Base-by-base conservation (phyloP, 257 asterid genomes). In the Primulina tabacum region DNA sequence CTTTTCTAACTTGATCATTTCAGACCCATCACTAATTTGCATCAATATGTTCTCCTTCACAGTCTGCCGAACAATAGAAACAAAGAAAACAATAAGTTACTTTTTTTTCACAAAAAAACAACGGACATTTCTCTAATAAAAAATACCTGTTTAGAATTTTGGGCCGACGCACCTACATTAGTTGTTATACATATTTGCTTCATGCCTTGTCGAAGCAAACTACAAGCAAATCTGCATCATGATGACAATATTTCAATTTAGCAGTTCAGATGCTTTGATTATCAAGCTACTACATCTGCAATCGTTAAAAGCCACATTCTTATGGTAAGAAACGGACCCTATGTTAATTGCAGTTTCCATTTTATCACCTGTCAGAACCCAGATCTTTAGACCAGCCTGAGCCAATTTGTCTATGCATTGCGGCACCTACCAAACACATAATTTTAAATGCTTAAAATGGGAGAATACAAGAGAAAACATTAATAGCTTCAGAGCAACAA, bases 361-460 rank as follows among this genome's bases (percentile, higher is more conserved):
- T 87, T 94, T 94, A 84, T 94, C 99, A 76, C 99, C 99, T 37
- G 99, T 94, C 82, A 94, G 84, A 78, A 94, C 99, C 99, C 99
- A 94, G 65, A 94, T 77, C 87, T 94, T 94, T 63, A 94, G 84
- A 76, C 99, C 99, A 80, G 99, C 99, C 83, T 79, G 97, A 55
- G 99, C 99, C 83, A 94, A 86, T 84, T 86, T 91, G 83, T 94
- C 99, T 57, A 94, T 94, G 88, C 99, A 94, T 78, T 89, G 96
- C 73, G 99, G 99, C 75, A 94, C 99, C 98, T 94, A 64, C 53
- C 17, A 1, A 43, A 43, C 17, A 43, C n/a, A 43, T 11, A 43
- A 32, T 4, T 11, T 3, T 43, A 11, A 2, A 11, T 12, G 1
- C 53, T 43, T 43, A 3, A 43, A 12, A 71, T 55, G 77, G 72